These are phyloP conservation scores for Pythium apleroticum DNA, from an alignment of 352 stramenopile genomes.

Conservation along the genomic window DNA sequence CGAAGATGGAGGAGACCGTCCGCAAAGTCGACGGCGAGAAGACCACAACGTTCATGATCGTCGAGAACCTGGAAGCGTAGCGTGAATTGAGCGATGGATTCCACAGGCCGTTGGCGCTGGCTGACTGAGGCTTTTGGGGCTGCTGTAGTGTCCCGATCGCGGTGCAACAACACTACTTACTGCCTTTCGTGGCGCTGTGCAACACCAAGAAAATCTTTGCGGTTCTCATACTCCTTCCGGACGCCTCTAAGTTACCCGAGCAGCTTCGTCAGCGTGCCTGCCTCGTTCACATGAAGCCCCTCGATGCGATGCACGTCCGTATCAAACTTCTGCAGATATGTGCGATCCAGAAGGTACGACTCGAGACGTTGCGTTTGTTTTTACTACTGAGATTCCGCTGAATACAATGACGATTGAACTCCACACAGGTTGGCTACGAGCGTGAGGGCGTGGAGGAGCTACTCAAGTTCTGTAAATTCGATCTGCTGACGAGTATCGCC, in stretches of 20 bases:
- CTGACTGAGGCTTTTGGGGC: background rate
- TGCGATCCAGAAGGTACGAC: slow-evolving; percentile 36
- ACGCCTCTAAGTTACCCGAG: slow-evolving; percentile 58
- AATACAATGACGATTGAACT: background rate
- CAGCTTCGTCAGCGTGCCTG: slow-evolving; percentile 47
- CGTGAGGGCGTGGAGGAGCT: slow-evolving; percentile 58
- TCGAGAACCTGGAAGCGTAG: slow-evolving; percentile 66
- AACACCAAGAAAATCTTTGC: slow-evolving; percentile 63
- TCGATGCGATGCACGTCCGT: slow-evolving; percentile 46
- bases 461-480: slow-evolving; percentile 29
- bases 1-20: slow-evolving; percentile 35
- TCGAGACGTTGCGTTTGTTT: background rate
- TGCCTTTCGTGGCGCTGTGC: slow-evolving; percentile 40
- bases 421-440: slow-evolving; percentile 59
- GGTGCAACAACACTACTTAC: slow-evolving; percentile 60
- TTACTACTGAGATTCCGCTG: too few species aligned
- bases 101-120: background rate
- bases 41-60: slow-evolving; percentile 38
- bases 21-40: slow-evolving; percentile 31
- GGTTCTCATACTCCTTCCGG: slow-evolving; percentile 50
- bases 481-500: slow-evolving; percentile 43
- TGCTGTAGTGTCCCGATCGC: slow-evolving; percentile 34
- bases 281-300: slow-evolving; percentile 40
- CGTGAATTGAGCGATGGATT: background rate
- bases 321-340: slow-evolving; percentile 60